Evolutionary conservation across 1,139 yeast genomes (phyloP).

Genomic region (Yamadazyma jaroonii): DNA sequence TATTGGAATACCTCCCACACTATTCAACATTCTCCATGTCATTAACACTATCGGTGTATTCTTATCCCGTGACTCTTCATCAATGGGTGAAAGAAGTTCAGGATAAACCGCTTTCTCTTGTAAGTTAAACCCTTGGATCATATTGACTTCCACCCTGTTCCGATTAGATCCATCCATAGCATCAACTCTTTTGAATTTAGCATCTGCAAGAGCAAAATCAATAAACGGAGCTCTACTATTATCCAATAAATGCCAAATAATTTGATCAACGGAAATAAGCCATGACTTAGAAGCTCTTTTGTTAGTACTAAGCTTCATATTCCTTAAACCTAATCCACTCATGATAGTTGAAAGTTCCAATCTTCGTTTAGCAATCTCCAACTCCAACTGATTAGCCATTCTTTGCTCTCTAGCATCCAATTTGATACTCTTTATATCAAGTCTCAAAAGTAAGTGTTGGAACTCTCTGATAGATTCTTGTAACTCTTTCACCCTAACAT

Average conservation of each 20-base stretch:
- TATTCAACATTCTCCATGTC: conserved; percentile 71
- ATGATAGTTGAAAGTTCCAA: conserved; percentile 64
- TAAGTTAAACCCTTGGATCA: conserved; percentile 72
- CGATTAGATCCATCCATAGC: conserved; percentile 53
- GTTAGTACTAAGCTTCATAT: conserved; percentile 26
- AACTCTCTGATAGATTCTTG: conserved; percentile 54
- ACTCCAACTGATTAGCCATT: conserved; percentile 41
- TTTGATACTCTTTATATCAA: conserved; percentile 29
- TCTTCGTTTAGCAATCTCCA: conserved; percentile 55
- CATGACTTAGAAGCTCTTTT: conserved; percentile 28
- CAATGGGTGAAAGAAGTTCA: conserved; percentile 61
- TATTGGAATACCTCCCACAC: conserved; percentile 84
- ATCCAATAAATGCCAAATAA: conserved; percentile 69
- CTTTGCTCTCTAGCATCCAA: conserved; percentile 24
- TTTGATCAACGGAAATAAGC: conserved; percentile 54
- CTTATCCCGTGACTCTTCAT: conserved; percentile 13
- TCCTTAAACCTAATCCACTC: conserved; percentile 61
- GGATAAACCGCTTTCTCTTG: conserved; percentile 64
- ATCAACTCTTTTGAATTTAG: conserved; percentile 60
- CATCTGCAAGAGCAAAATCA: conserved; percentile 66
- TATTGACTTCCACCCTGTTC: conserved; percentile 55
- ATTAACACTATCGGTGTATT: conserved; percentile 46
- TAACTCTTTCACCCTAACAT: conserved; percentile 48
- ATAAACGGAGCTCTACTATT: conserved; percentile 62
- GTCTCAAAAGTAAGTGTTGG: conserved; percentile 42